Base-by-base conservation (phyloP, 2,329 filamentous ascomycete species). In the Chaetomium strumarium region DNA sequence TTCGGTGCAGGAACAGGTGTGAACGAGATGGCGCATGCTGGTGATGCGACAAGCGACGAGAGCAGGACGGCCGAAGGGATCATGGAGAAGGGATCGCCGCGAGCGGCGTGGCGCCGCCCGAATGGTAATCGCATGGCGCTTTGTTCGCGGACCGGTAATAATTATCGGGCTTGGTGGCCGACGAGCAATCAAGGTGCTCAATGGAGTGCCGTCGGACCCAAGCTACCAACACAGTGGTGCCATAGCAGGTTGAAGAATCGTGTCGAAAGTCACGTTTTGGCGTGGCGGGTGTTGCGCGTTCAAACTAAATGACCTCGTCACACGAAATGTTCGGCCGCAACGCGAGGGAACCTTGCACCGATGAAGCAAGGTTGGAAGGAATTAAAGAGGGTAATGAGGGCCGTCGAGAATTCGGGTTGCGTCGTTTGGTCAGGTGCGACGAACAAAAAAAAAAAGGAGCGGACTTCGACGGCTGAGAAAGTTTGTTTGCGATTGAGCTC, bases 1-100 rank as follows among this genome's bases (percentile, higher is more conserved):
- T 91, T 84, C 52, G 87, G 75, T 13, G 81, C 74, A 3, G 88
- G 82, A 37, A 82, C 77, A 13, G 80, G 68, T 42, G 74, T 79
- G 67, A 88, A 85, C 30, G 73, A 76, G 56, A 84, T 70, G 37
- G 80, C 80, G 20, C 69, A 42, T 30, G 59, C 56, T 33, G 59
- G 54, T 10, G 71, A 70, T 33, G 72, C 68, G 36, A 53, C 58
- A 57, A 76, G 58, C 62, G 66, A 64, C 55, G 63, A 55, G 42
- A 79, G 58, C 46, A 69, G 65, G 52, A 76, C 56, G 58, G 76
- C 58, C 62, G 67, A 63, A 57, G 64, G 50, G 46, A 63, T 43
- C 38, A 55, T 52, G 31, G 55, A 60, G 19, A 54, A 49, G 16
- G 55, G 64, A 48, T 62, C 65, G 57, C 67, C 65, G 64, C 69